phyloP scores from a whole-genome alignment of 768 basidiomycete species.

The Hydnum rufescens region DNA sequence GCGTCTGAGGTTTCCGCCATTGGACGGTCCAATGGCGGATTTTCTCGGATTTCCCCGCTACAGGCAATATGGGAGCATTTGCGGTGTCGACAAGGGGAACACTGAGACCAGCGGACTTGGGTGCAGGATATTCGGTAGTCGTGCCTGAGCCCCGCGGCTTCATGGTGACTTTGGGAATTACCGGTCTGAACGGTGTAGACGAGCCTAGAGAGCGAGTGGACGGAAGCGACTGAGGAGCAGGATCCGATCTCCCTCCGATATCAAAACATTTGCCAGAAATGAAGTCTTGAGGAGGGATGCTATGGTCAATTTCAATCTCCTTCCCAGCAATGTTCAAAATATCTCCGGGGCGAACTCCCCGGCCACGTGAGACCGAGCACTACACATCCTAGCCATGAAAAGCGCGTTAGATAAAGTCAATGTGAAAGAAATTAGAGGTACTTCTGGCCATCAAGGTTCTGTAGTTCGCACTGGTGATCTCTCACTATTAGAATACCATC shows the following conservation, averaged over 20 bases:
- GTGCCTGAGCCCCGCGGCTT: not conserved
- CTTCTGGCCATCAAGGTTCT: slow-evolving; percentile 36
- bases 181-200: not conserved
- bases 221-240: not conserved
- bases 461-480: slow-evolving; percentile 41
- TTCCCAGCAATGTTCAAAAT: slow-evolving; percentile 14
- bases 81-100: not conserved
- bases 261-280: slow-evolving; percentile 9
- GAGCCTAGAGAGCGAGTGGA: not conserved
- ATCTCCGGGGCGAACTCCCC: slow-evolving; percentile 8
- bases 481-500: slow-evolving; percentile 13
- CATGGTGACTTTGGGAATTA: not conserved
- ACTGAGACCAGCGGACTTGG: not conserved
- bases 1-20: slow-evolving; percentile 13
- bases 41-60: not conserved
- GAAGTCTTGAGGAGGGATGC: slow-evolving; percentile 6
- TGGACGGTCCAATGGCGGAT: slow-evolving; percentile 4
- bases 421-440: slow-evolving; percentile 17
- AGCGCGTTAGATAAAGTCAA: not conserved
- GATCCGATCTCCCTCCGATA: not conserved
- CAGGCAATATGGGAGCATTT: not conserved
- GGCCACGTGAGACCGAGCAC: not conserved
- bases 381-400: not conserved
- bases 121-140: not conserved
- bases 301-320: slow-evolving; percentile 10